Evolutionary conservation across 1,284 basidiomycete species (phyloP).

Genomic region (Garcileccinum viscosum): DNA sequence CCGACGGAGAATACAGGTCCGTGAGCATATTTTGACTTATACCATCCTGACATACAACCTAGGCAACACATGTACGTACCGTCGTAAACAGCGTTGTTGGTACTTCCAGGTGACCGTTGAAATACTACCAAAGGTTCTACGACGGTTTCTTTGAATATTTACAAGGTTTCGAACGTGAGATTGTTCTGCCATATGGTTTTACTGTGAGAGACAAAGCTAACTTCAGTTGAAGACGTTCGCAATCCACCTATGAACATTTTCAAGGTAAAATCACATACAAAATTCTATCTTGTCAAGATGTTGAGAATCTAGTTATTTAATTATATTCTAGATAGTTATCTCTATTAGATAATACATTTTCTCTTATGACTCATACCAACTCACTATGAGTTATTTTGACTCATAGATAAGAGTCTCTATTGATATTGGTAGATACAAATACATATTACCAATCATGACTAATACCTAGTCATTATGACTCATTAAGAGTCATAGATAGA

Average conservation of each 20-base stretch:
- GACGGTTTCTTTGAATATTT: conserved; percentile 25
- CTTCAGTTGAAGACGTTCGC: conserved; percentile 18
- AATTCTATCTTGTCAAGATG: background rate
- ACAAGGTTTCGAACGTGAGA: conserved; percentile 35
- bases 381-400: too few relatives aligned
- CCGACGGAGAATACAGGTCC: conserved; percentile 7
- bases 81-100: background rate
- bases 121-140: conserved; percentile 24
- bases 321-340: too few relatives aligned
- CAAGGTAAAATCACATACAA: conserved; percentile 21
- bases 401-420: too few relatives aligned
- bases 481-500: too few relatives aligned
- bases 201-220: conserved; percentile 5
- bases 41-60: conserved; percentile 12
- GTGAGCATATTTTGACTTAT: conserved; percentile 51
- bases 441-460: too few relatives aligned
- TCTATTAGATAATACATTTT: too few relatives aligned
- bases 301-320: too few relatives aligned
- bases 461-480: too few relatives aligned
- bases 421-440: too few relatives aligned
- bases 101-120: conserved; percentile 2
- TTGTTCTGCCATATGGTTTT: background rate
- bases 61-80: conserved; percentile 37
- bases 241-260: conserved; percentile 28
- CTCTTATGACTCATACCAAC: too few relatives aligned